Evolutionary conservation across 1,139 yeast species (phyloP).

Genomic region (Taphrina flavorubra): DNA sequence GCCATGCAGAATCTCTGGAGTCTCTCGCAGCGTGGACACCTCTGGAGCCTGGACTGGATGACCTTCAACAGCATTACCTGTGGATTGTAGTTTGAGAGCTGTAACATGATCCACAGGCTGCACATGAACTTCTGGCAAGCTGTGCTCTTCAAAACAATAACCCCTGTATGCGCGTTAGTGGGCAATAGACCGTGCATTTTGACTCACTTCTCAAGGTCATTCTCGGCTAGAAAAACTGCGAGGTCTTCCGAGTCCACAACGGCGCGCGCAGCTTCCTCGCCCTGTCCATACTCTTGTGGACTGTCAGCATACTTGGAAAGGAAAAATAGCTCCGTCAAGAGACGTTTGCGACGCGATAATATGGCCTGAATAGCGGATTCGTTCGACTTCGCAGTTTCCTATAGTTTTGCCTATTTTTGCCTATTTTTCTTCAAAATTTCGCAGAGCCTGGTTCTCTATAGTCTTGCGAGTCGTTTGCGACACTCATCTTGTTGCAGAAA

Average conservation of each 20-base stretch:
- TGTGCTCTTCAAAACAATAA: slow-evolving; percentile 44
- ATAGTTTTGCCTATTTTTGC: background rate
- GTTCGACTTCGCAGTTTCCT: background rate
- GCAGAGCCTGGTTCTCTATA: background rate
- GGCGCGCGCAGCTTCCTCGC: slow-evolving; percentile 17
- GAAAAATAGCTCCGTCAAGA: slow-evolving; percentile 38
- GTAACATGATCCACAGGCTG: slow-evolving; percentile 25
- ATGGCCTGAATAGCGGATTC: slow-evolving; percentile 29
- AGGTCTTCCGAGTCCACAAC: slow-evolving; percentile 32
- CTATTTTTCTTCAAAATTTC: slow-evolving; percentile 6
- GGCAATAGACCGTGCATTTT: background rate
- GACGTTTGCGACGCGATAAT: slow-evolving; percentile 36
- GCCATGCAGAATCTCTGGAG: background rate
- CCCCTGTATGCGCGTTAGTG: slow-evolving; percentile 40
- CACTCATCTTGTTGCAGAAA: background rate
- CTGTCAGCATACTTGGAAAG: slow-evolving; percentile 31
- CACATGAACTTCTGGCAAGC: slow-evolving; percentile 42
- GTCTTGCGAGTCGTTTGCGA: background rate
- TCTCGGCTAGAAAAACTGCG: slow-evolving; percentile 29
- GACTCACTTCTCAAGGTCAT: slow-evolving; percentile 25
- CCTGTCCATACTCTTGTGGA: slow-evolving; percentile 25
- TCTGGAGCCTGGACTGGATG: background rate
- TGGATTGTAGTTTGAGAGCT: background rate
- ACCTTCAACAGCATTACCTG: background rate
- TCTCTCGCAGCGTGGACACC: background rate